A percentile compares a stretch with the other conserved stretches of the same genome.
Evolutionary conservation across 257 asterid genomes (phyloP).

Genomic region (Buddleja alternifolia): DNA sequence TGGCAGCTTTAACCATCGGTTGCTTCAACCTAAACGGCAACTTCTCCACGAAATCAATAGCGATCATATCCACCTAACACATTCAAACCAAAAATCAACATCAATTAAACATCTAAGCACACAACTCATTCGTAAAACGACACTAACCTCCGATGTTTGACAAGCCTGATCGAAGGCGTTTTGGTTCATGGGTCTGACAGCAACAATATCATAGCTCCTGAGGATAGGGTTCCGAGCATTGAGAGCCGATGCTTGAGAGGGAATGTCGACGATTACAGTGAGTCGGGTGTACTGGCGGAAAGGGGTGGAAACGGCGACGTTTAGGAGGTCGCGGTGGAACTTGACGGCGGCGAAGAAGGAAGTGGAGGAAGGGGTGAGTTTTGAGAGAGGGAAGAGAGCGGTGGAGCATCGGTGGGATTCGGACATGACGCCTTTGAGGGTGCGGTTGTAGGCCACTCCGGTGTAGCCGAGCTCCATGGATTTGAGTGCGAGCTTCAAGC

Average conservation of each 20-base stretch:
- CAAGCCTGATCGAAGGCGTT: conserved; percentile 79
- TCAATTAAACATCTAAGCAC: not conserved
- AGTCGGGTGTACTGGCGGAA: conserved; percentile 88
- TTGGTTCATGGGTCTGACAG: conserved; percentile 78
- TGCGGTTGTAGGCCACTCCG: conserved; percentile 83
- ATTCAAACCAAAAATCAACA: conserved; percentile 22
- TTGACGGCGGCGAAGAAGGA: conserved; percentile 59
- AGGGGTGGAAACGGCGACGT: conserved; percentile 60
- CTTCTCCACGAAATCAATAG: conserved; percentile 83
- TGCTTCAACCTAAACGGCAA: conserved; percentile 83
- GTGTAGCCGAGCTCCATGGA: conserved; percentile 87
- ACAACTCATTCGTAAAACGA: not conserved
- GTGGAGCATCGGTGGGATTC: conserved; percentile 78
- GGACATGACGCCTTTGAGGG: conserved; percentile 82
- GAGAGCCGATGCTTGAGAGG: conserved; percentile 66
- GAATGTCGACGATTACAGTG: conserved; percentile 64
- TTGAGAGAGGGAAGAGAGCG: conserved; percentile 62
- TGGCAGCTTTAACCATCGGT: conserved; percentile 77
- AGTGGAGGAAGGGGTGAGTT: conserved; percentile 49
- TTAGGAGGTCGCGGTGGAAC: conserved; percentile 66
- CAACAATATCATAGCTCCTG: conserved; percentile 73
- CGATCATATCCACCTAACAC: conserved; percentile 75
- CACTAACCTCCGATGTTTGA: conserved; percentile 69
- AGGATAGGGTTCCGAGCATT: conserved; percentile 73
- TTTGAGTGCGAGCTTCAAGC: conserved; percentile 68